Evolutionary conservation across 2,329 filamentous ascomycete genomes (phyloP).

Genomic region (Verruconis gallopava): DNA sequence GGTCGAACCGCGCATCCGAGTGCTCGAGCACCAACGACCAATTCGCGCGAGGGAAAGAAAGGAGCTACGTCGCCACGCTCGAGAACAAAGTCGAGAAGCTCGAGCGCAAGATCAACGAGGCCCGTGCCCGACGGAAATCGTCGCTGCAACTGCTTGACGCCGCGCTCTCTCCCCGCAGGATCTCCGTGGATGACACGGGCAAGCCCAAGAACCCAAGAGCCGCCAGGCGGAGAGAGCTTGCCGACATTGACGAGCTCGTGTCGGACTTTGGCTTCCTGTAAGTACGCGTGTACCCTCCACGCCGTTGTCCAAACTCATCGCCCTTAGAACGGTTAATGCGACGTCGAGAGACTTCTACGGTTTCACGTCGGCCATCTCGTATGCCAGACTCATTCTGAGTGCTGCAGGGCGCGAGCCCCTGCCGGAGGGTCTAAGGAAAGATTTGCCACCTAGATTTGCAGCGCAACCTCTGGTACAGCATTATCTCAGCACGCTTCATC

Average conservation of each 20-base stretch:
- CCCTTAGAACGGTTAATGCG: conserved; percentile 73
- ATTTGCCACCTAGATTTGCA: conserved; percentile 57
- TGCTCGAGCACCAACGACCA: conserved; percentile 94
- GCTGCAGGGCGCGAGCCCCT: conserved; percentile 63
- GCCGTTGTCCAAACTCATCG: neutral
- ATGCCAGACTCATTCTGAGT: conserved; percentile 77
- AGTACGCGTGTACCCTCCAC: conserved; percentile 18
- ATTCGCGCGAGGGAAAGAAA: conserved; percentile 87
- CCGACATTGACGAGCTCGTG: conserved; percentile 80
- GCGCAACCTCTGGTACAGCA: conserved; percentile 62
- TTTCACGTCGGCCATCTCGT: conserved; percentile 79
- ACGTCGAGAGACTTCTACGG: conserved; percentile 89
- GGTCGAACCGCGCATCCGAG: conserved; percentile 70
- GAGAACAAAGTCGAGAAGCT: conserved; percentile 83
- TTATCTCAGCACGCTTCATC: conserved; percentile 75
- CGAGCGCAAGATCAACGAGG: conserved; percentile 55
- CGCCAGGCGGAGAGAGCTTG: conserved; percentile 52
- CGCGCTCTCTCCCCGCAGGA: conserved; percentile 26
- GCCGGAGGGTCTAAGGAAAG: conserved; percentile 44
- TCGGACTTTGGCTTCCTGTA: conserved; percentile 88
- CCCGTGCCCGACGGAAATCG: conserved; percentile 57
- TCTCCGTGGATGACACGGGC: conserved; percentile 18
- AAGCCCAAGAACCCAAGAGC: conserved; percentile 26
- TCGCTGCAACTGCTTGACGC: conserved; percentile 52
- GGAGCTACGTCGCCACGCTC: conserved; percentile 93